These are phyloP conservation scores for Alternaria conjuncta DNA, from an alignment of 2,329 filamentous ascomycete species.

Conservation along the genomic window DNA sequence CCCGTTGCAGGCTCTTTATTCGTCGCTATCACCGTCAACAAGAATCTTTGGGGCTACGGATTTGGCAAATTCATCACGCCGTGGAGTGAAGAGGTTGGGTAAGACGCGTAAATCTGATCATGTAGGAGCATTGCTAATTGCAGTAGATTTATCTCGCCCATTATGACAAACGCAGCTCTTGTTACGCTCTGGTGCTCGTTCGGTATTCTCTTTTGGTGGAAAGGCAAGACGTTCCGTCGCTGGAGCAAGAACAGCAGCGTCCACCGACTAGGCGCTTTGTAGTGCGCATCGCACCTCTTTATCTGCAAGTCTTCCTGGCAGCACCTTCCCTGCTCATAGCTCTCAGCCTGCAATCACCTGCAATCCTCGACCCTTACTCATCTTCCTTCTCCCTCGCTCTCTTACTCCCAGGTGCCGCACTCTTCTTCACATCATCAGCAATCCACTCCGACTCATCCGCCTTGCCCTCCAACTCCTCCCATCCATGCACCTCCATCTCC, in stretches of 20 bases:
- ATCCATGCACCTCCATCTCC: slow-evolving; percentile 32
- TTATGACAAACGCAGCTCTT: slow-evolving; percentile 66
- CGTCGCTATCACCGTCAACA: slow-evolving; percentile 67
- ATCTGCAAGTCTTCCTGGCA: background rate
- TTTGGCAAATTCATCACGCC: slow-evolving; percentile 63
- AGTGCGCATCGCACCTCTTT: background rate
- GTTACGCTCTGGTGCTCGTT: slow-evolving; percentile 61
- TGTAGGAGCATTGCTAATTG: slow-evolving; percentile 12
- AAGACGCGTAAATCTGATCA: slow-evolving; percentile 7
- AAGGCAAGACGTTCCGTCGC: slow-evolving; percentile 64
- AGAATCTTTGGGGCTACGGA: slow-evolving; percentile 69
- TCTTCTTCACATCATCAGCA: slow-evolving; percentile 20
- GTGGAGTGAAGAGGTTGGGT: slow-evolving; percentile 59
- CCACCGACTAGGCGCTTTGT: slow-evolving; percentile 42
- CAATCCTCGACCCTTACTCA: background rate
- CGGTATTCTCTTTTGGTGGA: slow-evolving; percentile 63
- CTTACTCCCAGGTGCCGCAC: background rate
- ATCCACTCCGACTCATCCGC: slow-evolving; percentile 39
- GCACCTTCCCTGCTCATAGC: background rate
- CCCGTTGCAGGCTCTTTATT: slow-evolving; percentile 66
- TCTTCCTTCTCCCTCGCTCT: background rate
- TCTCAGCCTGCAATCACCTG: background rate
- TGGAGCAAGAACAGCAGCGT: slow-evolving; percentile 64
- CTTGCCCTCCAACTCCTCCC: slow-evolving; percentile 30
- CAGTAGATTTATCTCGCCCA: slow-evolving; percentile 56